phyloP scores from a whole-genome alignment of 306 rosid species.

The Vigna hirtella region DNA sequence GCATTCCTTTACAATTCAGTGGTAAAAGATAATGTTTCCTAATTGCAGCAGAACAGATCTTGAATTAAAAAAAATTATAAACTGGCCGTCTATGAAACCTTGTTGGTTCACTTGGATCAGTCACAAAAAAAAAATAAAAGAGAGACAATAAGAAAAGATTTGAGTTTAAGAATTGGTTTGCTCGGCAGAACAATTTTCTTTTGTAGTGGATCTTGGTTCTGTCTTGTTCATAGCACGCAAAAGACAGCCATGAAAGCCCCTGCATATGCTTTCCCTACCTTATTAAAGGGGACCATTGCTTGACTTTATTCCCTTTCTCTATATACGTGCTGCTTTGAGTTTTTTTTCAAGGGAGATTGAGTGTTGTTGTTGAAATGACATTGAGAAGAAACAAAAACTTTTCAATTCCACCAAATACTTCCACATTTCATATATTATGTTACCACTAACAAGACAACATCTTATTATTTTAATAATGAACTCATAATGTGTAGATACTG shows the following conservation, averaged over 20 bases:
- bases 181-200: conserved; percentile 26
- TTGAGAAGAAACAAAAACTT: neutral
- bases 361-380: neutral
- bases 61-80: neutral
- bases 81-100: neutral
- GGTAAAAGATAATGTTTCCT: neutral
- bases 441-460: too few relatives aligned
- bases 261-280: conserved; percentile 46
- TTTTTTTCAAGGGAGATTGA: neutral
- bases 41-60: neutral
- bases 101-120: conserved; percentile 13
- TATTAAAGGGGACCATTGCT: conserved; percentile 36
- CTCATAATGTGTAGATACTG: too few relatives aligned
- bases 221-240: conserved; percentile 46
- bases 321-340: conserved; percentile 21
- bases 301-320: conserved; percentile 45
- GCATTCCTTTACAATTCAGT: neutral
- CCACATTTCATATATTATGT: too few relatives aligned
- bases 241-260: conserved; percentile 40
- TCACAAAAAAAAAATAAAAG: neutral
- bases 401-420: neutral
- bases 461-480: too few relatives aligned
- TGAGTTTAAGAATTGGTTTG: conserved; percentile 28
- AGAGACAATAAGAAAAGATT: neutral
- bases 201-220: conserved; percentile 45